Evolutionary conservation across 768 basidiomycete genomes (phyloP).

Genomic region (Bullera alba): DNA sequence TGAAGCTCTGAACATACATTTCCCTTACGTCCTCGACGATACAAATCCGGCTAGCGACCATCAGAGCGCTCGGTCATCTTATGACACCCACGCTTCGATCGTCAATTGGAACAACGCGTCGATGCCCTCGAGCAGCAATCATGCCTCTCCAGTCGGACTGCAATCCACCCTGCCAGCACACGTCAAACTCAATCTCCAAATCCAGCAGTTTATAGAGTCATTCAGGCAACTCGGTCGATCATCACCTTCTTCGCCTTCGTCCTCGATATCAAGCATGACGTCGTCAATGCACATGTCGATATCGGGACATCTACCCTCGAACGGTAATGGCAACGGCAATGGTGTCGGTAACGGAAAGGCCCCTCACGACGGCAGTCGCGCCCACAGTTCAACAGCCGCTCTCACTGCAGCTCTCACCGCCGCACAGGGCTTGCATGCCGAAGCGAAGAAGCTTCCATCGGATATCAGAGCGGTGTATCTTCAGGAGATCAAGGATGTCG

Average conservation of each 20-base stretch:
- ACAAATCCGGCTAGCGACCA: neutral
- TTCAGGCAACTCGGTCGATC: constrained; percentile 53
- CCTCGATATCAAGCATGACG: constrained; percentile 48
- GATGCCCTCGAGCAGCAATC: neutral
- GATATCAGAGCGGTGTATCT: constrained; percentile 59
- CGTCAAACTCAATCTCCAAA: constrained; percentile 73
- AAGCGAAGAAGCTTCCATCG: constrained; percentile 56
- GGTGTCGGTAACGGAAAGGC: neutral
- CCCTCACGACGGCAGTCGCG: neutral
- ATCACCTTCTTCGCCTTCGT: constrained; percentile 75
- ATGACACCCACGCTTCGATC: neutral
- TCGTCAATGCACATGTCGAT: constrained; percentile 12
- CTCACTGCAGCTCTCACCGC: constrained; percentile 39
- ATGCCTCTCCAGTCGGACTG: constrained; percentile 2
- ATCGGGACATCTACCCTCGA: neutral
- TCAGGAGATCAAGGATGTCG: constrained; percentile 66
- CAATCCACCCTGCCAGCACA: constrained; percentile 64
- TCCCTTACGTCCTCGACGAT: constrained; percentile 61
- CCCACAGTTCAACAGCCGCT: constrained; percentile 4
- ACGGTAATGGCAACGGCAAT: neutral
- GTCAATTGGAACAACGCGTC: neutral
- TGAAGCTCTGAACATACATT: constrained; percentile 60
- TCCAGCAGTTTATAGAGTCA: constrained; percentile 79
- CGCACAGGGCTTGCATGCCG: constrained; percentile 59
- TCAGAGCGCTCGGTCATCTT: neutral